Evolutionary conservation across 805 yeast species (phyloP).

Genomic region (Starmerella sp.): DNA sequence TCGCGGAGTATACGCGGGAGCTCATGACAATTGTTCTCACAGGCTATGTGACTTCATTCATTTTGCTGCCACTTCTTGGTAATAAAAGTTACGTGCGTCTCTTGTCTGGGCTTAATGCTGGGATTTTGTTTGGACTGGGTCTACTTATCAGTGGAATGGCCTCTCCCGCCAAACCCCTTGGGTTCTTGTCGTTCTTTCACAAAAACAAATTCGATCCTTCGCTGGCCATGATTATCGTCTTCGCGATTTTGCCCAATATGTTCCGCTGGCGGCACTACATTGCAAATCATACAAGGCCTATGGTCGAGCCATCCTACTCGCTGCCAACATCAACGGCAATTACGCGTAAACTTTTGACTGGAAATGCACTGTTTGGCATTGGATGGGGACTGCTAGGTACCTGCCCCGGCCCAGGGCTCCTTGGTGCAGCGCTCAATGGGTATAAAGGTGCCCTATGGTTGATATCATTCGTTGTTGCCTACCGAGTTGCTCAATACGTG

Average conservation of each 20-base stretch:
- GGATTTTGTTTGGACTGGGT: slow-evolving; percentile 38
- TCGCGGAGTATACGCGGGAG: background rate
- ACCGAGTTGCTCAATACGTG: background rate
- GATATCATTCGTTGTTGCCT: slow-evolving; percentile 1
- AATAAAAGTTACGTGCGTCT: background rate
- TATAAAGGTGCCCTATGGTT: slow-evolving; percentile 8
- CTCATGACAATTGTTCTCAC: background rate
- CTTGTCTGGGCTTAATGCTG: slow-evolving; percentile 17
- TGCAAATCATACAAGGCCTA: slow-evolving; percentile 1
- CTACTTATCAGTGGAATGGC: slow-evolving; percentile 40
- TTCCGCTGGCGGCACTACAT: slow-evolving; percentile 8
- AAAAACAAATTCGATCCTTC: slow-evolving; percentile 39
- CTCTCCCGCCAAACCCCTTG: slow-evolving; percentile 35
- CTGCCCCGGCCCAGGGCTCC: slow-evolving; percentile 44
- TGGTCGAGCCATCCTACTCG: slow-evolving; percentile 9
- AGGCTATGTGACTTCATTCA: background rate
- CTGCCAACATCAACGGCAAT: slow-evolving; percentile 25
- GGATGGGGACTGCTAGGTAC: slow-evolving; percentile 46
- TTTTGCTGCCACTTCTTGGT: background rate
- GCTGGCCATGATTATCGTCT: slow-evolving; percentile 34
- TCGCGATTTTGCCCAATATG: slow-evolving; percentile 38
- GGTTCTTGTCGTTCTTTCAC: slow-evolving; percentile 35
- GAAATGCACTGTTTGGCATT: slow-evolving; percentile 38
- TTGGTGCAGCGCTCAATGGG: slow-evolving; percentile 20
- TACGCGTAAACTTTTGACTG: slow-evolving; percentile 31